A percentile compares a stretch with the other conserved stretches of the same genome.
These are phyloP conservation scores for Neoascochyta sp. DNA, from an alignment of 2,329 filamentous ascomycete genomes.

Conservation along the genomic window DNA sequence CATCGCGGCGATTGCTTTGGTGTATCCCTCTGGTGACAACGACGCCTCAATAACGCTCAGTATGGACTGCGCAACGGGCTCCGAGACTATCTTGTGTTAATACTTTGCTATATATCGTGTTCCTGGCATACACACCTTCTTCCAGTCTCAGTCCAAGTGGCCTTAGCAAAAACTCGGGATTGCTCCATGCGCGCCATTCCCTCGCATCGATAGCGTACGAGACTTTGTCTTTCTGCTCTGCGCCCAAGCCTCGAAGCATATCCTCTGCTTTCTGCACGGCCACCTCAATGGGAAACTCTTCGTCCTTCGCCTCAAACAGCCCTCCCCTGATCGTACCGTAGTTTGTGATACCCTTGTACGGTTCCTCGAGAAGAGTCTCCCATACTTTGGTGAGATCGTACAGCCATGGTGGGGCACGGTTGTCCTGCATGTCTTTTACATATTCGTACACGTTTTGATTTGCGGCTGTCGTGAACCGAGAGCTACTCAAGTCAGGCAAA, in stretches of 20 bases:
- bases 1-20: slow-evolving; percentile 67
- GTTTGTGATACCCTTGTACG: slow-evolving; percentile 66
- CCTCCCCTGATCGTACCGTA: slow-evolving; percentile 58
- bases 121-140: slow-evolving; percentile 47
- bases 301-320: slow-evolving; percentile 60
- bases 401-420: slow-evolving; percentile 62
- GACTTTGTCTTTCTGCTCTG: slow-evolving; percentile 49
- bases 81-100: slow-evolving; percentile 22
- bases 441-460: slow-evolving; percentile 62
- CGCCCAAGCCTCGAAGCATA: slow-evolving; percentile 48
- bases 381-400: slow-evolving; percentile 39
- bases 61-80: slow-evolving; percentile 41
- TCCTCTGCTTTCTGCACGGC: slow-evolving; percentile 54
- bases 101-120: too few relatives aligned
- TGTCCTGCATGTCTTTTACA: slow-evolving; percentile 56
- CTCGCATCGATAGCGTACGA: slow-evolving; percentile 64
- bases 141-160: slow-evolving; percentile 69
- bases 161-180: slow-evolving; percentile 69
- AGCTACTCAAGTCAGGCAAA: slow-evolving; percentile 59
- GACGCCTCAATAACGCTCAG: slow-evolving; percentile 56
- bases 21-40: slow-evolving; percentile 66
- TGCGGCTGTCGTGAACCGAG: slow-evolving; percentile 61
- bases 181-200: slow-evolving; percentile 69
- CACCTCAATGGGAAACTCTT: slow-evolving; percentile 56
- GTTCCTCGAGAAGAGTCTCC: slow-evolving; percentile 51